Percentiles rank a stretch among this genome's conserved stretches.
phyloP scores from a whole-genome alignment of 2,329 filamentous ascomycete genomes.

The Canariomyces notabilis region DNA sequence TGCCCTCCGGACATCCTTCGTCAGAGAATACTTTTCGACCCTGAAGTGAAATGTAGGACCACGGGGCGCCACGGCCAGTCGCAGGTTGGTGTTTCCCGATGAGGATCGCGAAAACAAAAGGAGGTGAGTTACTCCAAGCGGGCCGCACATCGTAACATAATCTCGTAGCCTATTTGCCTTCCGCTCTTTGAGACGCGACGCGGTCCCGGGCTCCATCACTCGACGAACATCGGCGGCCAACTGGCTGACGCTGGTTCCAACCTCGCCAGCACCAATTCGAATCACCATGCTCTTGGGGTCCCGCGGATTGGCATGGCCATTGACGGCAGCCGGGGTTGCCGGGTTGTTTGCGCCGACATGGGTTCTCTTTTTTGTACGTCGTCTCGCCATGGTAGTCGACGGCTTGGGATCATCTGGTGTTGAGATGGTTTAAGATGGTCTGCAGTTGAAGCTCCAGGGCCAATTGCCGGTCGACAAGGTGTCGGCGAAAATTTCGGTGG shows the following conservation, averaged over 20 bases:
- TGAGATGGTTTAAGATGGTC: slow-evolving; percentile 18
- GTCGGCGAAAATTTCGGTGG: slow-evolving; percentile 24
- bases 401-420: slow-evolving; percentile 13
- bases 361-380: slow-evolving; percentile 82
- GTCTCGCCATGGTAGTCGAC: slow-evolving; percentile 62
- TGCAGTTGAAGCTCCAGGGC: slow-evolving; percentile 11
- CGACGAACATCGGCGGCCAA: slow-evolving; percentile 83
- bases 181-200: slow-evolving; percentile 81
- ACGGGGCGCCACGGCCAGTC: slow-evolving; percentile 79
- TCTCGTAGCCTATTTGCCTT: slow-evolving; percentile 83
- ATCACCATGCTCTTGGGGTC: slow-evolving; percentile 97
- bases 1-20: slow-evolving; percentile 80
- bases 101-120: slow-evolving; percentile 88
- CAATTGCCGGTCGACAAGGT: slow-evolving; percentile 8
- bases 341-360: slow-evolving; percentile 65
- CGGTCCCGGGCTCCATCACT: slow-evolving; percentile 96
- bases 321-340: slow-evolving; percentile 43
- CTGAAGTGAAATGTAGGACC: slow-evolving; percentile 92
- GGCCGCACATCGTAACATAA: slow-evolving; percentile 92
- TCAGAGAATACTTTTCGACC: slow-evolving; percentile 89
- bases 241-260: slow-evolving; percentile 86
- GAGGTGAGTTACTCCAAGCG: slow-evolving; percentile 86
- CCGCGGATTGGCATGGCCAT: slow-evolving; percentile 58
- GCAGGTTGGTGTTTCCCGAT: slow-evolving; percentile 86
- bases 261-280: slow-evolving; percentile 88